Percentiles rank a stretch among this genome's conserved stretches.
These are phyloP conservation scores for Penicillium hordei DNA, from an alignment of 2,329 filamentous ascomycete genomes.

Conservation along the genomic window DNA sequence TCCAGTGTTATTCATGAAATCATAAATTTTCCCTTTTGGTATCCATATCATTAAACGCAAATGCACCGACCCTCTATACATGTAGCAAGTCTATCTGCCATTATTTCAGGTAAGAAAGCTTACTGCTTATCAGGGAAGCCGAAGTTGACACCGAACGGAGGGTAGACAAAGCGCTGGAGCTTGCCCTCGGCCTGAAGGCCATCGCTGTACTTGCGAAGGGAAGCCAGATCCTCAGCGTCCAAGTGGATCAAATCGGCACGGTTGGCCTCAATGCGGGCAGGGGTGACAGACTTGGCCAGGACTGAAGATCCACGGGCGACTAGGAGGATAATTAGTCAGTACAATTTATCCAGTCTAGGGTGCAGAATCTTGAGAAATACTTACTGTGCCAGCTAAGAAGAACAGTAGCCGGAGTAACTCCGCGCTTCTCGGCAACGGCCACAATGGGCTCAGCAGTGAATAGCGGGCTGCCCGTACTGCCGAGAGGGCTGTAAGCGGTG, in stretches of 20 bases:
- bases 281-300: conserved; percentile 45
- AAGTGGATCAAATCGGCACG: conserved; percentile 38
- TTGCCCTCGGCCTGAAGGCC: conserved; percentile 33
- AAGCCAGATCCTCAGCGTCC: conserved; percentile 39
- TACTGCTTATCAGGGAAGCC: conserved; percentile 67
- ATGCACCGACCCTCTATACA: conserved; percentile 1
- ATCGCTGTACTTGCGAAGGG: conserved; percentile 40
- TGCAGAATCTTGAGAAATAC: conserved; percentile 8
- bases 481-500: conserved; percentile 52
- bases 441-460: conserved; percentile 45
- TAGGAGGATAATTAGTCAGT: conserved; percentile 18
- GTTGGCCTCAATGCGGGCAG: conserved; percentile 44
- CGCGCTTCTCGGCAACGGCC: conserved; percentile 43
- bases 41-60: conserved; percentile 7
- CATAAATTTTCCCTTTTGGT: conserved; percentile 9
- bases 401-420: conserved; percentile 41
- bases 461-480: conserved; percentile 45
- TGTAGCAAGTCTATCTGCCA: neutral
- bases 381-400: conserved; percentile 48
- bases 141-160: conserved; percentile 67
- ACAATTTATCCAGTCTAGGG: neutral
- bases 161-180: conserved; percentile 59
- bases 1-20: conserved; percentile 3
- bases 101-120: neutral
- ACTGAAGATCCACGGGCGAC: conserved; percentile 43